Evolutionary conservation across 208 protist genomes (phyloP).

Genomic region (Porcisia hertigi): DNA sequence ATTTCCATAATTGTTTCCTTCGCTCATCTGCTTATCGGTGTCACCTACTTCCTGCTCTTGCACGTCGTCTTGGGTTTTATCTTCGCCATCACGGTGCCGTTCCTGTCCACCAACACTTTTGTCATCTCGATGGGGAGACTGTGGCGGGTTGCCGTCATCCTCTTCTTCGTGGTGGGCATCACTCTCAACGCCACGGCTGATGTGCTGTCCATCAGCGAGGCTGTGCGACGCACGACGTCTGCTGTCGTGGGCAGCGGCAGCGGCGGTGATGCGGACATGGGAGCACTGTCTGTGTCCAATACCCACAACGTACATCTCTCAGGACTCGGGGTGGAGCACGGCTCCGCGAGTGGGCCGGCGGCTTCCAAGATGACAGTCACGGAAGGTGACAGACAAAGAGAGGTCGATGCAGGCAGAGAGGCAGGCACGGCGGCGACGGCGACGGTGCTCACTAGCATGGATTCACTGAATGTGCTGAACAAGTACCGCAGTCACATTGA

Average conservation of each 20-base stretch:
- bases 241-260: conserved; percentile 39
- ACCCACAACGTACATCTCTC: not conserved
- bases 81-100: conserved; percentile 40
- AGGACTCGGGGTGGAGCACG: not conserved
- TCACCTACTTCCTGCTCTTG: conserved; percentile 47
- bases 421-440: not conserved
- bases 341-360: not conserved
- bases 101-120: conserved; percentile 33
- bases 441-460: not conserved
- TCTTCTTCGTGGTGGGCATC: conserved; percentile 57
- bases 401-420: not conserved
- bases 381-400: not conserved
- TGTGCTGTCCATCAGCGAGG: conserved; percentile 46
- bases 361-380: not conserved
- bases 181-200: conserved; percentile 48
- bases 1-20: conserved; percentile 28
- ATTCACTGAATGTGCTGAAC: not conserved
- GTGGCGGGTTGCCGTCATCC: conserved; percentile 38
- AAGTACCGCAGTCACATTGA: conserved; percentile 16
- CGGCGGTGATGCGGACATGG: conserved; percentile 9
- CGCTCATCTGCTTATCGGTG: conserved; percentile 43
- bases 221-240: conserved; percentile 49
- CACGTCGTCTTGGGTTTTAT: conserved; percentile 42
- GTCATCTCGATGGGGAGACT: conserved; percentile 41
- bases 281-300: not conserved